phyloP scores from a whole-genome alignment of 1,139 yeast genomes.

The Zygotorulaspora mrakii region DNA sequence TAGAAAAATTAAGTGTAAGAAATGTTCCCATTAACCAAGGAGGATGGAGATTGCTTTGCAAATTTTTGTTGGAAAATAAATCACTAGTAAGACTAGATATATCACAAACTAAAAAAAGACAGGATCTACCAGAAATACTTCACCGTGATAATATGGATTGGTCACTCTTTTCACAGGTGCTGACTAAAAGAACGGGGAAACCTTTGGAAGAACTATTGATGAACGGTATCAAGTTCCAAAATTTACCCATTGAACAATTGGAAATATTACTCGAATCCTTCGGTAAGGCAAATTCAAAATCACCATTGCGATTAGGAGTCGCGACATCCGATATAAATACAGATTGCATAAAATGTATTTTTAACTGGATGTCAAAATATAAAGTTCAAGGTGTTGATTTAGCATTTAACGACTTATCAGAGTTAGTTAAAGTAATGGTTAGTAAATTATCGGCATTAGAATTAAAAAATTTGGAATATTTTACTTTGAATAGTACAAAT shows the following conservation, averaged over 20 bases:
- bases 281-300: slow-evolving; percentile 31
- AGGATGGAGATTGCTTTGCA: slow-evolving; percentile 76
- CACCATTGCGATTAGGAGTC: slow-evolving; percentile 68
- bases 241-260: slow-evolving; percentile 47
- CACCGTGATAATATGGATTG: slow-evolving; percentile 72
- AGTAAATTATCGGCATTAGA: slow-evolving; percentile 29
- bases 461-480: slow-evolving; percentile 42
- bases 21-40: slow-evolving; percentile 68
- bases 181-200: slow-evolving; percentile 56
- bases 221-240: slow-evolving; percentile 65
- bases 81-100: slow-evolving; percentile 67
- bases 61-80: slow-evolving; percentile 57
- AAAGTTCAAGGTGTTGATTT: slow-evolving; percentile 76
- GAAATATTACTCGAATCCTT: slow-evolving; percentile 44
- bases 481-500: slow-evolving; percentile 70
- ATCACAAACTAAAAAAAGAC: slow-evolving; percentile 66
- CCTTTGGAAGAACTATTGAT: slow-evolving; percentile 71
- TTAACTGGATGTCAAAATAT: slow-evolving; percentile 58
- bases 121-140: slow-evolving; percentile 50
- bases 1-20: slow-evolving; percentile 71
- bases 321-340: slow-evolving; percentile 65
- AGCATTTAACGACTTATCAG: slow-evolving; percentile 71
- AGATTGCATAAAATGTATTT: slow-evolving; percentile 53
- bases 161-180: slow-evolving; percentile 60
- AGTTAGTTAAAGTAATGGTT: slow-evolving; percentile 45